Base-by-base conservation (phyloP, 225 moss, liverwort and hornwort species). In the Takakia lepidozioides region DNA sequence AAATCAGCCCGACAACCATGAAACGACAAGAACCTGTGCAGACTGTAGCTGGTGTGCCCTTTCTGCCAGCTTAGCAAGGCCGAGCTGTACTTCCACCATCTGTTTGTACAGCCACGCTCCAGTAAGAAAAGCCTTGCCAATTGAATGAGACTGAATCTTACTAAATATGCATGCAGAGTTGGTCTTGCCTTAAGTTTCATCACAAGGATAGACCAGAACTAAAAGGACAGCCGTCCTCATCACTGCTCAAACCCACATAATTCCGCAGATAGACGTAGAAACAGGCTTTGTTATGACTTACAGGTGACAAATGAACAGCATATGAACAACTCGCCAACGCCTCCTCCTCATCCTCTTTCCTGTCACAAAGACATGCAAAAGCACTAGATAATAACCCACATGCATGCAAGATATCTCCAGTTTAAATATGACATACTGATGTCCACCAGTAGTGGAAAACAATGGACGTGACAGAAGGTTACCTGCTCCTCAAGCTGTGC, bases 311-410 rank as follows among this genome's bases (percentile, higher is more conserved):
- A 48, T 98, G 85, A 60, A 81, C 80, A n/a, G 98, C 85, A 66
- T 98, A 91, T 56, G 84, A 60, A 71, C 91, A 87, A 62, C 87
- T 87, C 15, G 87, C 91, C 65, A 74, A 87, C 16, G 98, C 98
- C 66, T 87, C 91, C 53, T 81, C 82, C 58, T 81, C 43, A 67
- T 83, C 87, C 61, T 81, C 72, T 45, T 75, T 73, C 58, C 95
- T 95, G 86, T 76, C 58, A 36, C 48, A 34, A 50, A 24, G 4
- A 9, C 51, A 48, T 48, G 30, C 58, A 19, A 59, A 24, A 51
- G 26, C 54, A 45, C 27, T 36, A 28, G 22, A 56, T 19, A 48
- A 17, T 25, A 25, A 46, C 7, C n/a, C n/a, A n/a, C n/a, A n/a
- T n/a, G n/a, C n/a, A n/a, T n/a, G n/a, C n/a, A n/a, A n/a, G n/a